Percentiles rank a stretch among this genome's conserved stretches.
These are phyloP conservation scores for Lipomyces yamanashiensis DNA, from an alignment of 805 yeast species.

Conservation along the genomic window DNA sequence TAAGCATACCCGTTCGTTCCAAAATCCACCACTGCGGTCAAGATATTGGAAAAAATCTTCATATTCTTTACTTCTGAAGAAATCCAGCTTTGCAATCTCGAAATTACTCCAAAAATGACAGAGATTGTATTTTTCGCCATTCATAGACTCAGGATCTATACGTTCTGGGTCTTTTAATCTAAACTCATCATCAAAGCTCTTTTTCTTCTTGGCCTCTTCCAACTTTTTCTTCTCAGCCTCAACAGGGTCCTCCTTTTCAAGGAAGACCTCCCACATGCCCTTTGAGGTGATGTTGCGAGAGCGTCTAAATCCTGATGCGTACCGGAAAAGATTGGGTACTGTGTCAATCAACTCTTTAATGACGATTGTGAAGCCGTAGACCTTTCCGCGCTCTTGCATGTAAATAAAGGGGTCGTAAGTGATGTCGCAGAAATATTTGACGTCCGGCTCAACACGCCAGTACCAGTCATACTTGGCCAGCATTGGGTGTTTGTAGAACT, in stretches of 20 bases:
- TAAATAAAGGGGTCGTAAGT: constrained; percentile 89
- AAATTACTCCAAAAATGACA: constrained; percentile 91
- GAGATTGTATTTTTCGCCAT: constrained; percentile 72
- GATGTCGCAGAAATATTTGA: constrained; percentile 85
- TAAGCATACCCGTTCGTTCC: constrained; percentile 62
- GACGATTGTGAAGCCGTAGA: constrained; percentile 83
- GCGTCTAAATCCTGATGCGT: constrained; percentile 66
- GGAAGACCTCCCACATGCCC: constrained; percentile 73
- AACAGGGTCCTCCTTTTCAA: constrained; percentile 41
- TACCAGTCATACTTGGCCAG: constrained; percentile 81
- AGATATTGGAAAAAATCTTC: constrained; percentile 67
- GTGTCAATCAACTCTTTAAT: constrained; percentile 81
- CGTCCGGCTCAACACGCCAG: constrained; percentile 96
- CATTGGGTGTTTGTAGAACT: constrained; percentile 77
- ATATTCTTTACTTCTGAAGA: constrained; percentile 70
- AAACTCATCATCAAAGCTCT: constrained; percentile 29
- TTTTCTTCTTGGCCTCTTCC: constrained; percentile 10
- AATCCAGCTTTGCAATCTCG: constrained; percentile 82
- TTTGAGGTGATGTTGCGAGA: constrained; percentile 55
- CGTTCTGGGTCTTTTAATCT: constrained; percentile 24
- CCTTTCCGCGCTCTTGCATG: constrained; percentile 71
- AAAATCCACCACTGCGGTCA: constrained; percentile 81
- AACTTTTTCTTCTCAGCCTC: constrained; percentile 10
- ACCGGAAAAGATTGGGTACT: constrained; percentile 77
- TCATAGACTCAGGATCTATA: constrained; percentile 59